These are phyloP conservation scores for Venturia effusa DNA, from an alignment of 2,329 filamentous ascomycete species.

Conservation along the genomic window DNA sequence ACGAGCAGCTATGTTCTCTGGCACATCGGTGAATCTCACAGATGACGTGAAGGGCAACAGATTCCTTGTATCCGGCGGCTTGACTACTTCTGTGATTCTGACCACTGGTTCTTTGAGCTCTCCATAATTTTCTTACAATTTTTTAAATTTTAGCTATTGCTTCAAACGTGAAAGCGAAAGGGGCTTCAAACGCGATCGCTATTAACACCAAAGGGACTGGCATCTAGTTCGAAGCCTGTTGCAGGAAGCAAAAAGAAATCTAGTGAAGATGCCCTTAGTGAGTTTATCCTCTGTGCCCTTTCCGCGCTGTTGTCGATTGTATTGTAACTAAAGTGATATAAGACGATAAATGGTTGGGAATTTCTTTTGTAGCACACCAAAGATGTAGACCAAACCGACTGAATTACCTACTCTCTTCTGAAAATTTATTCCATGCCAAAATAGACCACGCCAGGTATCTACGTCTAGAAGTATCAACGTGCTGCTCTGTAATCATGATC, in stretches of 20 bases:
- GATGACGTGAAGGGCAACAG: background rate
- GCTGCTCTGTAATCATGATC: no score
- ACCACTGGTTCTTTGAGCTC: background rate
- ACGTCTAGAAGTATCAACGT: no score
- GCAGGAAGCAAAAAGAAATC: background rate
- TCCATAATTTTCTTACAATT: no score
- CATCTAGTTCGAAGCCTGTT: background rate
- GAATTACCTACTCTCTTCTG: background rate
- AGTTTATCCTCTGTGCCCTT: background rate
- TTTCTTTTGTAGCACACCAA: background rate
- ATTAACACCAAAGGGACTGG: background rate
- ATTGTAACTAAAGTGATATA: background rate
- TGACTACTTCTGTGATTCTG: background rate
- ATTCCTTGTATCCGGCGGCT: background rate
- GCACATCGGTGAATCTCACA: background rate
- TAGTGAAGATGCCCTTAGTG: background rate
- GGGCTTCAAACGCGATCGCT: background rate
- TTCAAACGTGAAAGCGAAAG: background rate
- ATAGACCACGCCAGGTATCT: no score
- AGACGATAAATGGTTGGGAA: background rate
- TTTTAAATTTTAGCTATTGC: no score
- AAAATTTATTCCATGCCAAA: background rate
- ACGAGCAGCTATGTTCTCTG: no score
- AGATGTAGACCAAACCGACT: background rate
- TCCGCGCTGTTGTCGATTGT: background rate